These are phyloP conservation scores for Dianthus caryophyllus DNA, from an alignment of 148 eudicot genomes.

Conservation along the genomic window DNA sequence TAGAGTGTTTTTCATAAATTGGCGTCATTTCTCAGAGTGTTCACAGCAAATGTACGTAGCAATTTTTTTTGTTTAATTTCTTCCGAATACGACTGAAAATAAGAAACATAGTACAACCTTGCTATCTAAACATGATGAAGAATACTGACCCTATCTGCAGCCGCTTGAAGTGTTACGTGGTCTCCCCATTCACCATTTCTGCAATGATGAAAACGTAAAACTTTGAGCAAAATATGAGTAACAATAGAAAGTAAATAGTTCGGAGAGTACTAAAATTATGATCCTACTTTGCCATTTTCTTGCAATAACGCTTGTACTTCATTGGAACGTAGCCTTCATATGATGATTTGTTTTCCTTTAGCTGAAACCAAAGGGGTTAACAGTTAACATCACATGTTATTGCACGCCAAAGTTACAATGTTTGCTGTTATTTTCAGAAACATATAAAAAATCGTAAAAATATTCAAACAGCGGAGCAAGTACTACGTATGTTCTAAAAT, in stretches of 20 bases:
- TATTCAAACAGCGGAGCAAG: too few species aligned
- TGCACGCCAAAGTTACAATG: slow-evolving; percentile 10
- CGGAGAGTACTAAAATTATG: slow-evolving; percentile 3
- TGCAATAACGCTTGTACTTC: slow-evolving; percentile 85
- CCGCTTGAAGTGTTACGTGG: slow-evolving; percentile 90
- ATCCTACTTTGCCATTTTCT: slow-evolving; percentile 84
- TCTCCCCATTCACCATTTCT: slow-evolving; percentile 95
- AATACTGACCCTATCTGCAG: slow-evolving; percentile 68
- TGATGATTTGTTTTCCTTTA: slow-evolving; percentile 46
- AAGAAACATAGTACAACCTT: background rate
- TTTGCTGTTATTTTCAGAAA: too few species aligned
- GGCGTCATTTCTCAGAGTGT: too few species aligned
- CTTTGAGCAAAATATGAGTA: slow-evolving; percentile 4
- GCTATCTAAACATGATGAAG: slow-evolving; percentile 11
- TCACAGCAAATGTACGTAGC: background rate
- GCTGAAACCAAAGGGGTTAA: slow-evolving; percentile 38
- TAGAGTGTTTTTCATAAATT: too few species aligned
- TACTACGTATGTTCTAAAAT: background rate
- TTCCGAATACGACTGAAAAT: too few species aligned
- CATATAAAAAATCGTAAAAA: too few species aligned
- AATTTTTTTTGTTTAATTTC: too few species aligned
- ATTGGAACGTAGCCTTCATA: slow-evolving; percentile 92
- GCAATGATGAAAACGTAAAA: slow-evolving; percentile 16
- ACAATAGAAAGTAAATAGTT: slow-evolving; percentile 7
- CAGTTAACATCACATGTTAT: slow-evolving; percentile 15